A percentile compares a stretch with the other conserved stretches of the same genome.
Evolutionary conservation across 768 basidiomycete species (phyloP).

Genomic region (Lactifluus pinguis): DNA sequence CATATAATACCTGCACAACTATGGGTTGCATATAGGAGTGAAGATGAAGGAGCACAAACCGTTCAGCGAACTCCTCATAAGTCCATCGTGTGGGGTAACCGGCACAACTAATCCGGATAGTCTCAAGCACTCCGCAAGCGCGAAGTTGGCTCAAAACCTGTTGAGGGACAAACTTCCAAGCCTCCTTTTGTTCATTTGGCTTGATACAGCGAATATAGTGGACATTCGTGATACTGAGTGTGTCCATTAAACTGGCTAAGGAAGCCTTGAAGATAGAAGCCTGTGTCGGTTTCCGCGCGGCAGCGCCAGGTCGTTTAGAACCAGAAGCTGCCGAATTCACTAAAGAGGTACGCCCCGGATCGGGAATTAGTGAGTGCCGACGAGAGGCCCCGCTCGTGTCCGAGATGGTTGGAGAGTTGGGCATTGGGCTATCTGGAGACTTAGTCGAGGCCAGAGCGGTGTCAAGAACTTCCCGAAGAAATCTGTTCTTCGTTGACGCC

Average conservation of each 20-base stretch:
- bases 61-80: slow-evolving; percentile 96
- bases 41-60: slow-evolving; percentile 41
- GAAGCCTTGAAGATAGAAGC: slow-evolving; percentile 98
- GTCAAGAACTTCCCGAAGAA: slow-evolving; percentile 92
- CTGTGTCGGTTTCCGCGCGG: slow-evolving; percentile 87
- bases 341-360: slow-evolving; percentile 72
- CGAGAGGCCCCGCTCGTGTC: slow-evolving; percentile 73
- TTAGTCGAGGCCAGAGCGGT: slow-evolving; percentile 72
- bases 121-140: slow-evolving; percentile 98
- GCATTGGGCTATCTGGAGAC: slow-evolving; percentile 54
- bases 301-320: slow-evolving; percentile 55
- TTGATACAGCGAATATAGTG: slow-evolving; percentile 99
- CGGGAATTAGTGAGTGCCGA: slow-evolving; percentile 78
- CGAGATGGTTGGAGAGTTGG: slow-evolving; percentile 67
- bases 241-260: slow-evolving; percentile 90
- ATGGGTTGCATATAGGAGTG: slow-evolving; percentile 10
- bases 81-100: slow-evolving; percentile 98
- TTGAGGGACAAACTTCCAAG: slow-evolving; percentile 95
- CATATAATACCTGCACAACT: slow-evolving; percentile 79
- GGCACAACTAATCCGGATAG: slow-evolving; percentile 96
- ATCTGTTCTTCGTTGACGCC: slow-evolving; percentile 78
- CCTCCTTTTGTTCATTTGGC: slow-evolving; percentile 91
- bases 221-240: slow-evolving; percentile 92
- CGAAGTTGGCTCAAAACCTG: slow-evolving; percentile 92
- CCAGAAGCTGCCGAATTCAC: slow-evolving; percentile 42